phyloP scores from a whole-genome alignment of 345 rosid genomes.

The Aquilaria sinensis region DNA sequence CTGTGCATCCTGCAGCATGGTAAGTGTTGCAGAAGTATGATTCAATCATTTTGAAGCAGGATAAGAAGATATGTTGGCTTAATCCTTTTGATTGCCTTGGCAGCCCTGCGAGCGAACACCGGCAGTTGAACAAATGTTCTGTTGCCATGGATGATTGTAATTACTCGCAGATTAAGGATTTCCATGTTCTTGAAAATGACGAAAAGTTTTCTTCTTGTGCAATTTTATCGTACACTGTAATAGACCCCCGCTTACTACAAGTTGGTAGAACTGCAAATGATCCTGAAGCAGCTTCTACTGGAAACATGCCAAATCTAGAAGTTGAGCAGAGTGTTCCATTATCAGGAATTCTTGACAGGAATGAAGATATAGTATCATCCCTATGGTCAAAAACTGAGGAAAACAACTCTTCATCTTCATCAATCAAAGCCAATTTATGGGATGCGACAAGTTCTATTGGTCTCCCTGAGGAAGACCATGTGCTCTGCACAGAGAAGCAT shows the following conservation, averaged over 20 bases:
- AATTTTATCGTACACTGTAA: slow-evolving; percentile 38
- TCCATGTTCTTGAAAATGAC: slow-evolving; percentile 26
- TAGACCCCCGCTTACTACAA: slow-evolving; percentile 51
- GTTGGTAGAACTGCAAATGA: slow-evolving; percentile 22
- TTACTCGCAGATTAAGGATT: slow-evolving; percentile 16
- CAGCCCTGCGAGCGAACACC: slow-evolving; percentile 33
- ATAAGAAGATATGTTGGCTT: slow-evolving; percentile 6
- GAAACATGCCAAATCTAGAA: slow-evolving; percentile 18
- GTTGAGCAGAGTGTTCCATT: slow-evolving; percentile 16
- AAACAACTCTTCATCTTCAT: slow-evolving; percentile 7
- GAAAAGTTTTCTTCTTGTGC: slow-evolving; percentile 30
- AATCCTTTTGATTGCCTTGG: slow-evolving; percentile 17
- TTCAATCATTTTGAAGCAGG: slow-evolving; percentile 2
- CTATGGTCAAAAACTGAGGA: slow-evolving; percentile 22
- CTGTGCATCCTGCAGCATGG: slow-evolving; percentile 42
- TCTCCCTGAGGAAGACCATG: slow-evolving; percentile 57
- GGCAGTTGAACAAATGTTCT: slow-evolving; percentile 35
- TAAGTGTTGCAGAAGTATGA: slow-evolving; percentile 25
- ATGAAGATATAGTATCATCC: slow-evolving; percentile 10
- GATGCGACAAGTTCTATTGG: slow-evolving; percentile 38
- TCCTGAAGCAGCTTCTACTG: slow-evolving; percentile 21
- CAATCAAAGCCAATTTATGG: slow-evolving; percentile 42
- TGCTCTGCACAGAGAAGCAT: slow-evolving; percentile 61
- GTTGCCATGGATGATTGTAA: slow-evolving; percentile 17
- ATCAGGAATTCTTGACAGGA: slow-evolving; percentile 20